A percentile compares a stretch with the other conserved stretches of the same genome.
Evolutionary conservation across 2,329 filamentous ascomycete genomes (phyloP).

Genomic region (Ascochyta rabiei): DNA sequence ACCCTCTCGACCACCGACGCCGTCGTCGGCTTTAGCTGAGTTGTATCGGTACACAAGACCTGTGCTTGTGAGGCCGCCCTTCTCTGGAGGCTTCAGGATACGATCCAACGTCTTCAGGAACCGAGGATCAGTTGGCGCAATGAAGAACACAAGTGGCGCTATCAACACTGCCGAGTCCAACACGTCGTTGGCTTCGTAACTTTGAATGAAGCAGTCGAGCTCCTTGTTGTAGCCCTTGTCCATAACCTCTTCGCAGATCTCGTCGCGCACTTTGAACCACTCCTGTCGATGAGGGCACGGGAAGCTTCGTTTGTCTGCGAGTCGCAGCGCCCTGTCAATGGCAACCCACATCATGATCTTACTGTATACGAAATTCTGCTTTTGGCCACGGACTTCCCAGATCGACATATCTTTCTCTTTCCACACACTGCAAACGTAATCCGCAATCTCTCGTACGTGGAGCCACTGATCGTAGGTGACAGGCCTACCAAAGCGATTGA

Average conservation of each 20-base stretch:
- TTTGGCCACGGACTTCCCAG: slow-evolving; percentile 78
- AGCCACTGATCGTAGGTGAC: slow-evolving; percentile 77
- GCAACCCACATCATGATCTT: slow-evolving; percentile 86
- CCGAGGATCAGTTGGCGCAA: slow-evolving; percentile 76
- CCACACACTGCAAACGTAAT: slow-evolving; percentile 73
- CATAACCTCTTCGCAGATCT: slow-evolving; percentile 78
- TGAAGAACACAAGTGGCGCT: slow-evolving; percentile 79
- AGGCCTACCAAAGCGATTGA: slow-evolving; percentile 80
- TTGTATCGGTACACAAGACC: slow-evolving; percentile 79
- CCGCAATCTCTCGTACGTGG: slow-evolving; percentile 69
- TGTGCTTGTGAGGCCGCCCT: slow-evolving; percentile 75
- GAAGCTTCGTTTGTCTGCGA: slow-evolving; percentile 76
- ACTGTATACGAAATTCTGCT: slow-evolving; percentile 81
- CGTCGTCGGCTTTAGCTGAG: slow-evolving; percentile 70
- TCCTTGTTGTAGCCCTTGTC: slow-evolving; percentile 76
- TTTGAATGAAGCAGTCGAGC: slow-evolving; percentile 74
- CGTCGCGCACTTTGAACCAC: slow-evolving; percentile 71
- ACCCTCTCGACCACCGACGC: slow-evolving; percentile 75
- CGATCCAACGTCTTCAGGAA: slow-evolving; percentile 74
- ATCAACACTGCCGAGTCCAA: slow-evolving; percentile 78
- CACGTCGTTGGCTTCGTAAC: slow-evolving; percentile 72
- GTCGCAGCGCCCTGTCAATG: slow-evolving; percentile 74
- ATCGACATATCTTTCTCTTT: slow-evolving; percentile 77
- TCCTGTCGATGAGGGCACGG: slow-evolving; percentile 72
- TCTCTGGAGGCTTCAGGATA: slow-evolving; percentile 74